Evolutionary conservation across 768 basidiomycete genomes (phyloP).

Genomic region (Lactifluus hygrophoroides): DNA sequence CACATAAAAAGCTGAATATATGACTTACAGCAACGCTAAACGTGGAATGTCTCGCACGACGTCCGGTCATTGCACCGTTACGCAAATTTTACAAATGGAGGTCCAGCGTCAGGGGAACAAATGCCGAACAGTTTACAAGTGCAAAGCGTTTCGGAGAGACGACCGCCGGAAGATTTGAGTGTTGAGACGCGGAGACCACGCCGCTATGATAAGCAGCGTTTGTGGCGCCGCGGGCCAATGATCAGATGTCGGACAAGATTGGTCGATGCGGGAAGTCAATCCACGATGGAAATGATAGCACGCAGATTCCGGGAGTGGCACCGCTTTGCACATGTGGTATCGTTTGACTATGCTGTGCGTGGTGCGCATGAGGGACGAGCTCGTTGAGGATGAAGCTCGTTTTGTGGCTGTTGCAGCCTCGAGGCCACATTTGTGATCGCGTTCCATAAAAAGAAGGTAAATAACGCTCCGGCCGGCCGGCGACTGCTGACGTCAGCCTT

Average conservation of each 20-base stretch:
- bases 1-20: background rate
- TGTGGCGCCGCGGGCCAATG: conserved; percentile 2
- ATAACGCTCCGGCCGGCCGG: background rate
- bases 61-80: background rate
- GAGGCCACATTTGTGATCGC: too few species aligned
- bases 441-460: background rate
- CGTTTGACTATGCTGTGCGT: background rate
- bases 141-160: background rate
- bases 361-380: background rate
- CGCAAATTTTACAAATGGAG: background rate
- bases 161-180: background rate
- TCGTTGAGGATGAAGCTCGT: too few species aligned
- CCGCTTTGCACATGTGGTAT: background rate
- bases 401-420: too few species aligned
- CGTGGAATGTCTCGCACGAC: background rate
- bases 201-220: background rate
- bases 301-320: background rate
- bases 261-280: background rate
- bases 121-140: background rate
- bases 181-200: background rate
- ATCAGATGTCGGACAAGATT: background rate
- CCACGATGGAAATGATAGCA: background rate
- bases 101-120: background rate
- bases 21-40: background rate
- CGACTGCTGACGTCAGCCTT: background rate